Base-by-base conservation (phyloP, 2,329 filamentous ascomycete genomes). In the Xenoacremonium recifei region DNA sequence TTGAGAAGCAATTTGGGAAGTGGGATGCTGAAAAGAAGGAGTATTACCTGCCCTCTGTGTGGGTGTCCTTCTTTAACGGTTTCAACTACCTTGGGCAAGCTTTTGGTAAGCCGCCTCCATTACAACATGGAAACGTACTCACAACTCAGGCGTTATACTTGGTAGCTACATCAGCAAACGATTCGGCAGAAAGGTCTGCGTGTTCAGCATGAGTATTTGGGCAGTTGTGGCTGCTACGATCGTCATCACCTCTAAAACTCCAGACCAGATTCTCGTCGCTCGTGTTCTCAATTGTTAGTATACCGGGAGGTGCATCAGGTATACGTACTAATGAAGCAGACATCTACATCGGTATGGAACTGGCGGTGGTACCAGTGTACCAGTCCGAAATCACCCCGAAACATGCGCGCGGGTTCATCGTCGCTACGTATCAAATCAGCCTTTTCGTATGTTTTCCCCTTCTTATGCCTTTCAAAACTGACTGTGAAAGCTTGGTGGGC, bases 201-300 rank as follows among this genome's bases (percentile, higher is more conserved):
- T 55, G 52, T 66, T 64, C 36, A 30, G 20, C 21, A 66, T 69
- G 64, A 61, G 58, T 37, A 35, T 52, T 7, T 67, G 55, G 10
- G 56, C 64, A 1, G 48, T 61, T 4, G 33, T 48, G 1, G 18
- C 39, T 4, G 43, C 39, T 20, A 35, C 36, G 7, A 40, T 48
- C 12, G 36, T 39, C 11, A 33, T 48, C 19, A 46, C 39, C 5
- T 45, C 46, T 4, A 19, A 19, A 4, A 40, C 20, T 6, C 35
- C 21, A 16, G 18, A 45, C 10, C 46, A 48, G 29, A 46, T 48
- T 6, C 30, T 48, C 35, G 42, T 40, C 11, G 35, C 39, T 10
- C 34, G 46, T n/a, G 35, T 48, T 5, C 39, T 46, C 23, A 46
- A 42, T 21, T 46, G 39, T 42, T 16, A 6, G 39, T 33, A 21